Conservation (phyloP, 148 eudicot genomes). For the Gaultheria prostrata region DNA sequence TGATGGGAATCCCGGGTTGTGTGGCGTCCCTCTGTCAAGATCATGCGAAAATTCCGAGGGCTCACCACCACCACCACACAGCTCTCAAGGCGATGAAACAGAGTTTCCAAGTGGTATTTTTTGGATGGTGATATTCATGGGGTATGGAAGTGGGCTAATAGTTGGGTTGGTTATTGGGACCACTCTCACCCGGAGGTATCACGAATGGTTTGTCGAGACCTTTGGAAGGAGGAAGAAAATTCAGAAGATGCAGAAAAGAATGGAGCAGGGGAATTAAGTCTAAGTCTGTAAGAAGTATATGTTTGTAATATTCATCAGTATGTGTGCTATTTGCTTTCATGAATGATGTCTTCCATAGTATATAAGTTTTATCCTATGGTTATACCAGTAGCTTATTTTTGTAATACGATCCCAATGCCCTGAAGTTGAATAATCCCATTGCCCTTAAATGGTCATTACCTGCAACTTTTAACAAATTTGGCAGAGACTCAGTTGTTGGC, state of each 20-base stretch:
- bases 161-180: no score
- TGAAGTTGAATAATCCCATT: neutral
- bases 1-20: slow-evolving; percentile 31
- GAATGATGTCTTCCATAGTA: neutral
- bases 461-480: neutral
- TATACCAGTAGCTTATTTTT: neutral
- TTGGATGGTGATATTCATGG: slow-evolving; percentile 29
- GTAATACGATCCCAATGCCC: neutral
- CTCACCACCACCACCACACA: neutral
- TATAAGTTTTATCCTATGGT: neutral
- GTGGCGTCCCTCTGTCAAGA: slow-evolving; percentile 25
- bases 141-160: slow-evolving; percentile 13
- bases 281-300: neutral
- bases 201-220: no score
- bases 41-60: neutral
- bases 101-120: slow-evolving; percentile 8
- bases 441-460: neutral
- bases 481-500: neutral
- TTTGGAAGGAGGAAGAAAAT: no score
- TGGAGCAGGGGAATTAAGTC: neutral
- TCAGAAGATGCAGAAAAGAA: neutral
- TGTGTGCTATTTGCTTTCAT: neutral
- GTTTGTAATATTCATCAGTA: neutral
- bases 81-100: neutral
- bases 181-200: no score